A percentile compares a stretch with the other conserved stretches of the same genome.
phyloP scores from a whole-genome alignment of 331 rosid species.

The Malus hybrid region DNA sequence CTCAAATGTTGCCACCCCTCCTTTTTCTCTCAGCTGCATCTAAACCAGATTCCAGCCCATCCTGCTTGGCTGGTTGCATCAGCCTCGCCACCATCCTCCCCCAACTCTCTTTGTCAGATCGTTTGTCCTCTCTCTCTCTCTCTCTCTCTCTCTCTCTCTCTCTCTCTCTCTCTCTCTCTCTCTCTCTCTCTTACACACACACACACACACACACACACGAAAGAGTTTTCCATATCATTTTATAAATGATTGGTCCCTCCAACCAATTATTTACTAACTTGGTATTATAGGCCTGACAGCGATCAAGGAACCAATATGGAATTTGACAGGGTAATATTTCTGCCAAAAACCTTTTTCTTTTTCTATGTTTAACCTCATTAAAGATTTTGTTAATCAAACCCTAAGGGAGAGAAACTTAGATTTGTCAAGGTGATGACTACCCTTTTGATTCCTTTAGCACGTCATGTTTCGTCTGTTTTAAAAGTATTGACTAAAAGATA shows the following conservation, averaged over 20 bases:
- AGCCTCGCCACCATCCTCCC: neutral
- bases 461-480: neutral
- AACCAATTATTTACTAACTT: neutral
- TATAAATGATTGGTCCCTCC: neutral
- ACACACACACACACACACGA: neutral
- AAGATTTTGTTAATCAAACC: neutral
- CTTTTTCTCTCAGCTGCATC: neutral
- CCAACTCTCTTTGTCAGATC: neutral
- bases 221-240: neutral
- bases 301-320: neutral
- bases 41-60: slow-evolving; percentile 14
- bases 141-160: neutral
- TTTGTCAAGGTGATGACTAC: no score
- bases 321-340: neutral
- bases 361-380: neutral
- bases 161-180: neutral
- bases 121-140: neutral
- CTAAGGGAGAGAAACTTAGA: neutral
- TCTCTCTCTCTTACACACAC: neutral
- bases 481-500: neutral
- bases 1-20: slow-evolving; percentile 9
- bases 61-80: slow-evolving; percentile 8
- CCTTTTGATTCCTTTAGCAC: neutral
- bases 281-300: neutral
- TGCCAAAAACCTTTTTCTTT: neutral